Evolutionary conservation across 2,329 filamentous ascomycete species (phyloP).

Genomic region (Xylariaceae sp.): DNA sequence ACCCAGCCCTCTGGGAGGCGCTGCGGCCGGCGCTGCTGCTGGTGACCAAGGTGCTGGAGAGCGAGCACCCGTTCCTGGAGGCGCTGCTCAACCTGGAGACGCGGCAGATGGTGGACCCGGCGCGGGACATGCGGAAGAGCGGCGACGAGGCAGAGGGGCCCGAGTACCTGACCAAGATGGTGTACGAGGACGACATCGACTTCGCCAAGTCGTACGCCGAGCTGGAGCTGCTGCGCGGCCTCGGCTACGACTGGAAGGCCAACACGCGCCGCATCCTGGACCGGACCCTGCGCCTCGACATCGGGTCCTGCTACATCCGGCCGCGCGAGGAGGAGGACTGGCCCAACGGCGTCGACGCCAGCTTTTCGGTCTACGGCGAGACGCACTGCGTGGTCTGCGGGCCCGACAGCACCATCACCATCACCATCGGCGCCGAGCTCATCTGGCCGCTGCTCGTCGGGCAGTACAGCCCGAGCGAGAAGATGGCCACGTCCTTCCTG

Average conservation of each 20-base stretch:
- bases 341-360: background rate
- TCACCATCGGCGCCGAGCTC: constrained; percentile 14
- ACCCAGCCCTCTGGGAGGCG: constrained; percentile 18
- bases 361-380: background rate
- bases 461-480: constrained; percentile 18
- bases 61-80: constrained; percentile 5
- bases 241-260: constrained; percentile 12
- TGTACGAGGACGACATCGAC: constrained; percentile 7
- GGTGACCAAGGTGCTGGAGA: constrained; percentile 10
- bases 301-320: constrained; percentile 4
- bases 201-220: constrained; percentile 2
- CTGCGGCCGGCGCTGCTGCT: constrained; percentile 21
- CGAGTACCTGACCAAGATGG: constrained; percentile 6
- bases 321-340: background rate
- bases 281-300: constrained; percentile 5
- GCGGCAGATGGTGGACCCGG: constrained; percentile 5
- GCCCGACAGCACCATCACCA: background rate
- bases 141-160: background rate
- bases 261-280: constrained; percentile 5
- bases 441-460: constrained; percentile 21
- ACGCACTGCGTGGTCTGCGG: no score
- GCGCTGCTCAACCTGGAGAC: constrained; percentile 17
- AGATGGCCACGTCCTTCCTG: constrained; percentile 13
- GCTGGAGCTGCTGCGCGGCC: constrained; percentile 3
- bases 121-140: constrained; percentile 2